These are phyloP conservation scores for Neopestalotiopsis clavispora DNA, from an alignment of 2,329 filamentous ascomycete species.

Conservation along the genomic window DNA sequence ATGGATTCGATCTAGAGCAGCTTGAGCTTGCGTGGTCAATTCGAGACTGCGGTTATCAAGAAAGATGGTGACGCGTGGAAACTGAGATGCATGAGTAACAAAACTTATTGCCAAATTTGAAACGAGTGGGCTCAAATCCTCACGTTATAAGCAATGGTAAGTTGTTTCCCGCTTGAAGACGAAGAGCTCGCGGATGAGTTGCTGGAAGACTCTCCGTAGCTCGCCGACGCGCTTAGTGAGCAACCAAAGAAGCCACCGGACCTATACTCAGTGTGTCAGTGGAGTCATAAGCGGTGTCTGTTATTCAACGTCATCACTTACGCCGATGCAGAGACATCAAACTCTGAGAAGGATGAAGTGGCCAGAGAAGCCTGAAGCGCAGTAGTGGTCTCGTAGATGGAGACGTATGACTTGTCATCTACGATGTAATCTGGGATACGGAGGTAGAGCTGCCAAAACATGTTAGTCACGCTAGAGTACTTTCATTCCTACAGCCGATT, in stretches of 20 bases:
- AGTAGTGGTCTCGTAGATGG: neutral
- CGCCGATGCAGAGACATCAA: neutral
- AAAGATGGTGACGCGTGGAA: neutral
- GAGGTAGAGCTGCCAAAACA: neutral
- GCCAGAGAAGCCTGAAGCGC: conserved; percentile 1
- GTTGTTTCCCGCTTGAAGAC: neutral
- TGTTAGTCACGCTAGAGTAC: neutral
- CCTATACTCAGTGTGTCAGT: neutral
- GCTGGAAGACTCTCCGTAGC: neutral
- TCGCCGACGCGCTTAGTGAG: neutral
- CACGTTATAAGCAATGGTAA: conserved; percentile 8
- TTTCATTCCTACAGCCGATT: neutral
- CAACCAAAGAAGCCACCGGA: neutral
- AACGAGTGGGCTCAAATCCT: too few species aligned
- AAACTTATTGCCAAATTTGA: too few species aligned
- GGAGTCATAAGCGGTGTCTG: neutral
- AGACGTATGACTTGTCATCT: conserved; percentile 10
- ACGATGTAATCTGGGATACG: conserved; percentile 8
- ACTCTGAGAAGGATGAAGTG: neutral
- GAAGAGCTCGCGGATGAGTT: neutral
- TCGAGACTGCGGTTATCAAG: neutral
- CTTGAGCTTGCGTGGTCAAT: neutral
- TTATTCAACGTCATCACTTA: neutral
- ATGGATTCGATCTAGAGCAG: neutral
- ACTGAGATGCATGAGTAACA: neutral